Percentiles rank a stretch among this genome's conserved stretches.
phyloP scores from a whole-genome alignment of 257 asterid species.

The Echites panduratus region DNA sequence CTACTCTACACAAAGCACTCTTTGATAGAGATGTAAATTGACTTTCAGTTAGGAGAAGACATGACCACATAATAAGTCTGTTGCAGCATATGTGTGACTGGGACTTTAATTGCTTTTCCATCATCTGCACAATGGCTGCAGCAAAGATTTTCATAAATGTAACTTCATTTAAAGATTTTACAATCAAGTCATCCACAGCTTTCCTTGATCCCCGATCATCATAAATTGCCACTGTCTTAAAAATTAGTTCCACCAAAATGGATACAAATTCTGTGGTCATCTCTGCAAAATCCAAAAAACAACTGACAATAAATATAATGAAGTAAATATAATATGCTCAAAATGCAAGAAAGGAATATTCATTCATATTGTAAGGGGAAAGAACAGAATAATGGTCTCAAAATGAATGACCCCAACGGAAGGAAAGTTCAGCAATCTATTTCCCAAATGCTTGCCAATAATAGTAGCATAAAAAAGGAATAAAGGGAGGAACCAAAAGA shows the following conservation, averaged over 20 bases:
- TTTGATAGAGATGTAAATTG: conserved; percentile 65
- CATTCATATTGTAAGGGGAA: background rate
- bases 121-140: conserved; percentile 82
- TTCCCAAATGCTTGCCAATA: background rate
- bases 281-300: conserved; percentile 43
- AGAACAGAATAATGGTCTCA: background rate
- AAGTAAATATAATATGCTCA: background rate
- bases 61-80: conserved; percentile 87
- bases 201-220: conserved; percentile 80
- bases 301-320: background rate
- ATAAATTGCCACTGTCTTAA: conserved; percentile 60
- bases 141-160: conserved; percentile 79
- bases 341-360: background rate
- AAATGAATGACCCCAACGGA: background rate
- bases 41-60: conserved; percentile 62
- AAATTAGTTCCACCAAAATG: conserved; percentile 62
- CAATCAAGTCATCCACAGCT: conserved; percentile 72
- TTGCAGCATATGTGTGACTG: conserved; percentile 55
- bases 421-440: background rate
- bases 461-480: background rate
- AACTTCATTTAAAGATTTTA: conserved; percentile 50
- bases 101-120: conserved; percentile 81
- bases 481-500: background rate
- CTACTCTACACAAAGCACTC: conserved; percentile 72
- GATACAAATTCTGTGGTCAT: conserved; percentile 59